Base-by-base conservation (phyloP, 2,329 filamentous ascomycete genomes). In the Aaosphaeria arxii region DNA sequence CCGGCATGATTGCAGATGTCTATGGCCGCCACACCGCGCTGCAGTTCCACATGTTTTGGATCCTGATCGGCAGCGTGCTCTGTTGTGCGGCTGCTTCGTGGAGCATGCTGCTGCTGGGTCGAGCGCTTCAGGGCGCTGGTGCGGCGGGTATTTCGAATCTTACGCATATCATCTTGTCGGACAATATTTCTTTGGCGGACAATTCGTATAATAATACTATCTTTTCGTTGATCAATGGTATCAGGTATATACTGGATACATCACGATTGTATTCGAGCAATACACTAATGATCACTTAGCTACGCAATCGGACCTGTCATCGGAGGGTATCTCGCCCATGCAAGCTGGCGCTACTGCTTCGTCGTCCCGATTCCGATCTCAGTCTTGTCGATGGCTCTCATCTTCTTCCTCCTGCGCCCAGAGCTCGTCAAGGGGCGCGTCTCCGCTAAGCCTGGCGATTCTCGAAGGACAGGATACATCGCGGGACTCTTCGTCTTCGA, bases 161-260 rank as follows among this genome's bases (percentile, higher is more conserved):
- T 32, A 79, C 83, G 30, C 78, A 81, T 40, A 80, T 83, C 5
- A 77, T 87, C n/a, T 71, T 88, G 9, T 80, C 84, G 0, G 84
- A 87, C 58, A 80, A 80, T 48, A 83, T 88, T 5, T 79, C 78
- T 1, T 64, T 74, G 88, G 91, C 63, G 86, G 85, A 71, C 81
- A 91, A 52, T 76, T 95, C 49, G 82, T 86, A 61, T 86, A 92
- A 59, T 77, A 80, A 55, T 62, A 81, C 43, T 74, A 84, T n/a
- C 69, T 95, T 88, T 52, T 77, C 81, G 0, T 54, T 88, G 6
- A 73, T 86, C 1, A 77, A 76, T 6, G 84, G 83, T 0, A 59
- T 83, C 5, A 79, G 63, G 61, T 68, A 47, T 24, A 53, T 36
- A n/a, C 49, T n/a, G 7, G 31, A 28, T 24, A 3, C 7, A 2